Conservation (phyloP, 495 filamentous ascomycete genomes). For the Elasticomyces elasticus region DNA sequence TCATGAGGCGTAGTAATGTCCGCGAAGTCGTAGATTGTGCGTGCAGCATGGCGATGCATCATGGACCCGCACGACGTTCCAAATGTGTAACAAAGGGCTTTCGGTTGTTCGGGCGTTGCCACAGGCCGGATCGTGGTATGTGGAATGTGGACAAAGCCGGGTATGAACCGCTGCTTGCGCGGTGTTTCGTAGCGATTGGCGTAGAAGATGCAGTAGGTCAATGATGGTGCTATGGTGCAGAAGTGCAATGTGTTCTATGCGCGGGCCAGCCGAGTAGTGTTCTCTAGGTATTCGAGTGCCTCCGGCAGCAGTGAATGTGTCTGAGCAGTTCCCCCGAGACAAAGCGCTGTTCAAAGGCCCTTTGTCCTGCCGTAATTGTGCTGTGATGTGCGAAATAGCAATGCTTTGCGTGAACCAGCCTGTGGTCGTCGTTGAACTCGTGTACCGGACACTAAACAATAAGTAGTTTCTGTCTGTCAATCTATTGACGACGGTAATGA, state of each 20-base stretch:
- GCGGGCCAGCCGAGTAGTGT: not conserved
- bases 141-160: not conserved
- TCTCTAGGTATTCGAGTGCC: no score
- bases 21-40: not conserved
- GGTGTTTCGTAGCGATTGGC: not conserved
- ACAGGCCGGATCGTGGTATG: slow-evolving; percentile 1
- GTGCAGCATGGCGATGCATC: not conserved
- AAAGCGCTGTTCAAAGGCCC: not conserved
- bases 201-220: not conserved
- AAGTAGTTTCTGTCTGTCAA: not conserved
- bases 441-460: slow-evolving; percentile 4
- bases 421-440: not conserved
- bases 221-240: not conserved
- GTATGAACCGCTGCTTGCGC: not conserved
- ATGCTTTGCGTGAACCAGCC: not conserved
- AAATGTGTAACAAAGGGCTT: not conserved
- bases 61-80: not conserved
- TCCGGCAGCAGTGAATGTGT: not conserved
- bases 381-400: not conserved
- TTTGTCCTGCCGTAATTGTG: not conserved
- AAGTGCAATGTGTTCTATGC: not conserved
- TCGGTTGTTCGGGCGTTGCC: not conserved
- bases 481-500: not conserved
- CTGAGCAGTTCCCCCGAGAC: not conserved
- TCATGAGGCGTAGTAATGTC: not conserved